phyloP scores from a whole-genome alignment of 169 alveolate species.

The Plasmodium vinckei region DNA sequence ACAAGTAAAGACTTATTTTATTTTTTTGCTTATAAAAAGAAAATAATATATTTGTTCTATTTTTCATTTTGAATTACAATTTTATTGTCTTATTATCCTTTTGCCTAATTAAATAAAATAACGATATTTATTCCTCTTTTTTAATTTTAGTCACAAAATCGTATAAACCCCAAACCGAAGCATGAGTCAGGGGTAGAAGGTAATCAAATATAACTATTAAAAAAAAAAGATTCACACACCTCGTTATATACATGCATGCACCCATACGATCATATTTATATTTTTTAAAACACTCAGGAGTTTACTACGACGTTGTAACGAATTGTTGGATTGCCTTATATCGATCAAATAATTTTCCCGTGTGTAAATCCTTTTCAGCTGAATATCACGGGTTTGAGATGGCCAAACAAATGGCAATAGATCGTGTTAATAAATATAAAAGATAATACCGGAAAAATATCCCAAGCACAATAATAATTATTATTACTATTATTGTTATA shows the following conservation, averaged over 20 bases:
- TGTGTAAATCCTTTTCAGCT: constrained; percentile 74
- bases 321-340: constrained; percentile 70
- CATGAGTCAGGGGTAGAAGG: constrained; percentile 69
- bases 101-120: neutral
- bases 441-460: neutral
- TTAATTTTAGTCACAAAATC: constrained; percentile 23
- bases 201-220: neutral
- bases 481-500: no score
- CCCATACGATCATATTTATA: neutral
- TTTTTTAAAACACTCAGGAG: constrained; percentile 16
- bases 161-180: constrained; percentile 37
- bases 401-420: constrained; percentile 70
- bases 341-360: constrained; percentile 60
- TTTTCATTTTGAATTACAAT: neutral
- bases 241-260: neutral
- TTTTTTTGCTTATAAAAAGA: constrained; percentile 1
- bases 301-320: constrained; percentile 62
- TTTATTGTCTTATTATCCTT: constrained; percentile 4
- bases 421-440: constrained; percentile 27
- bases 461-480: no score
- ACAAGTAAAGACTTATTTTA: constrained; percentile 51
- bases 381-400: constrained; percentile 76
- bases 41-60: neutral
- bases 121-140: neutral
- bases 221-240: neutral